Percentiles rank a stretch among this genome's conserved stretches.
phyloP scores from a whole-genome alignment of 805 yeast genomes.

The Teunomyces barrocoloradensis region DNA sequence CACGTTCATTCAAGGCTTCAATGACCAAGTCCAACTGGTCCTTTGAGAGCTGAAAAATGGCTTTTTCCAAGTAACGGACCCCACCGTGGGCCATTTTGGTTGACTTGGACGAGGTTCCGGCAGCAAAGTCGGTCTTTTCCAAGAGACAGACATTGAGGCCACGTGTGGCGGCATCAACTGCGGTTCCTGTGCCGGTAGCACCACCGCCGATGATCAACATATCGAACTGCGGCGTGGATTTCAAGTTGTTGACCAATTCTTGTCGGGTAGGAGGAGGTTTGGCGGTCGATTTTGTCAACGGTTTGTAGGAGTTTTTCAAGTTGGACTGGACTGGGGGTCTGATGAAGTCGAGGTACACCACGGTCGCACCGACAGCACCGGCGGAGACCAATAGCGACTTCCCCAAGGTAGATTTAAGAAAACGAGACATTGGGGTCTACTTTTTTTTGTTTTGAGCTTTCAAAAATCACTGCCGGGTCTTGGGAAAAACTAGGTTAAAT shows the following conservation, averaged over 20 bases:
- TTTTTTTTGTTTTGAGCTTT: not conserved
- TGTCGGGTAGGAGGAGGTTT: slow-evolving; percentile 62
- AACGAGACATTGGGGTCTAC: slow-evolving; percentile 6
- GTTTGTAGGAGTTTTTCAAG: slow-evolving; percentile 31
- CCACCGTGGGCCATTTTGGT: slow-evolving; percentile 99
- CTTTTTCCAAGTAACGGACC: slow-evolving; percentile 91
- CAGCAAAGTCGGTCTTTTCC: slow-evolving; percentile 86
- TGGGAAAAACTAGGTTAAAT: not conserved
- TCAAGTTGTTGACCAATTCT: slow-evolving; percentile 48
- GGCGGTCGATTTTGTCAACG: slow-evolving; percentile 44
- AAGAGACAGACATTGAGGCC: slow-evolving; percentile 86
- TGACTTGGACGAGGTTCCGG: slow-evolving; percentile 90
- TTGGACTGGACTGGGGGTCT: slow-evolving; percentile 29
- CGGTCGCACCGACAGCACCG: slow-evolving; percentile 34
- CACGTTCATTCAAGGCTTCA: slow-evolving; percentile 86
- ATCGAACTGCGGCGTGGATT: slow-evolving; percentile 55
- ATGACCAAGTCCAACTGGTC: slow-evolving; percentile 85
- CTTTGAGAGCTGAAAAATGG: slow-evolving; percentile 86
- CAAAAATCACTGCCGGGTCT: not conserved
- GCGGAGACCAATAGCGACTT: slow-evolving; percentile 31
- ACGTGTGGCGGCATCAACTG: slow-evolving; percentile 85
- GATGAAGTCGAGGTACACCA: slow-evolving; percentile 41
- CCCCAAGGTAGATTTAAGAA: slow-evolving; percentile 13
- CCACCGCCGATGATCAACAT: slow-evolving; percentile 94
- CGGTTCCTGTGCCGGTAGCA: slow-evolving; percentile 93